Percentiles rank a stretch among this genome's conserved stretches.
Conservation (phyloP, 2,329 filamentous ascomycete species). For the Sclerotinia minor region DNA sequence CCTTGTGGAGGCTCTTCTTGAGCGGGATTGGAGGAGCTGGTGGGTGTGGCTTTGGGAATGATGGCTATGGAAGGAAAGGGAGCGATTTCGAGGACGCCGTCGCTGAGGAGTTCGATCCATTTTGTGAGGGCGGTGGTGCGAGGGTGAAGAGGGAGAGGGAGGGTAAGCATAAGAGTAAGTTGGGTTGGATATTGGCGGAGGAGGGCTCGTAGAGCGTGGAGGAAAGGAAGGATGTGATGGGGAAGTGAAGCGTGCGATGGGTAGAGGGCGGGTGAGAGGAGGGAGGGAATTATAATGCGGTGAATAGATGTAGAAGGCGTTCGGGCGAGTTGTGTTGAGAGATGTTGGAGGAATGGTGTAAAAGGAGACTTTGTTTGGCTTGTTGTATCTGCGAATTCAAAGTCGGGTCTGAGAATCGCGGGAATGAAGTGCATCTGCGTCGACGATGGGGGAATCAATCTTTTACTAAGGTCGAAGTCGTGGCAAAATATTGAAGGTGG, state of each 20-base stretch:
- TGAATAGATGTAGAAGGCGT: slow-evolving; percentile 66
- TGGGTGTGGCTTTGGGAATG: slow-evolving; percentile 47
- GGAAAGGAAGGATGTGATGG: slow-evolving; percentile 72
- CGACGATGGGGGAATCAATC: slow-evolving; percentile 57
- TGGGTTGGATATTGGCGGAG: slow-evolving; percentile 66
- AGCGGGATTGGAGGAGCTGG: slow-evolving; percentile 53
- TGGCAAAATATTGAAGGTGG: slow-evolving; percentile 60
- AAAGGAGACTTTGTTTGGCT: slow-evolving; percentile 56
- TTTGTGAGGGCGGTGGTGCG: slow-evolving; percentile 72
- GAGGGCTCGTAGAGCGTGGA: slow-evolving; percentile 75
- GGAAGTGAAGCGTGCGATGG: slow-evolving; percentile 68
- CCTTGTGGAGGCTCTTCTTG: slow-evolving; percentile 80
- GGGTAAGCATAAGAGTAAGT: slow-evolving; percentile 70
- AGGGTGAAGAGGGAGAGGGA: slow-evolving; percentile 79
- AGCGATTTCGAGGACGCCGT: slow-evolving; percentile 84
- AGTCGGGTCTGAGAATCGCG: slow-evolving; percentile 39
- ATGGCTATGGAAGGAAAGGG: slow-evolving; percentile 61
- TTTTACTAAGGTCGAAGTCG: slow-evolving; percentile 69
- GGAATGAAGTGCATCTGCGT: slow-evolving; percentile 55
- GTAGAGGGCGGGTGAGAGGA: slow-evolving; percentile 86
- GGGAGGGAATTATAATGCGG: slow-evolving; percentile 77
- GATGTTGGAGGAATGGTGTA: slow-evolving; percentile 59
- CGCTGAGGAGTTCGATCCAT: slow-evolving; percentile 82
- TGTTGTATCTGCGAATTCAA: slow-evolving; percentile 37
- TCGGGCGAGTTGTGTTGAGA: slow-evolving; percentile 56